Conservation (phyloP, 208 protist species). For the Tetramitus jugosus region DNA sequence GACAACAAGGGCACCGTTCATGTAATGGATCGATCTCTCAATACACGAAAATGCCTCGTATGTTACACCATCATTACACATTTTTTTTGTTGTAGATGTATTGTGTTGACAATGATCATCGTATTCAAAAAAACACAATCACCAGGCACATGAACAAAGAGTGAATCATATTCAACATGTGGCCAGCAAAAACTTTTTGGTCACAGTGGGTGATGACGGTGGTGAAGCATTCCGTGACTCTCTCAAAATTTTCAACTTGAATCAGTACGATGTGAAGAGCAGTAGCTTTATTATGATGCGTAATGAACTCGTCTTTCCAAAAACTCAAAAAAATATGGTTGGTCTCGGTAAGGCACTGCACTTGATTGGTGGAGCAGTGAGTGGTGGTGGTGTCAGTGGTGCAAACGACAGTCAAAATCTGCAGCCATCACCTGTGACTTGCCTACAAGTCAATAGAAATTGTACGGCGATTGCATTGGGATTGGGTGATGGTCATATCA, state of each 20-base stretch:
- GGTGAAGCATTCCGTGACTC: constrained; percentile 1
- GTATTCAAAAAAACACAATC: too few relatives aligned
- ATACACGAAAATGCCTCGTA: not conserved
- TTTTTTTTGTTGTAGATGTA: not conserved
- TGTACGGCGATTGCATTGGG: constrained; percentile 65
- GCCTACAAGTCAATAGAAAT: constrained; percentile 65
- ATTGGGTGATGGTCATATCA: constrained; percentile 64
- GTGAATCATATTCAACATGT: too few relatives aligned
- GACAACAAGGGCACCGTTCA: not conserved
- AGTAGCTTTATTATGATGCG: not conserved
- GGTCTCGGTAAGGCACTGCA: too few relatives aligned
- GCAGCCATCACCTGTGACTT: constrained; percentile 50
- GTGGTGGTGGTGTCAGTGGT: too few relatives aligned
- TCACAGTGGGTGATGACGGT: constrained; percentile 10
- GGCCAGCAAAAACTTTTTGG: too few relatives aligned
- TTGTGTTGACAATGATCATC: too few relatives aligned
- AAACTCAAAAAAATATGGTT: too few relatives aligned
- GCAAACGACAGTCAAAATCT: too few relatives aligned
- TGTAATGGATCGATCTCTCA: constrained; percentile 5
- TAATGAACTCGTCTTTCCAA: not conserved
- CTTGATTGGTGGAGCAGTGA: too few relatives aligned
- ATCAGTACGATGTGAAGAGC: not conserved
- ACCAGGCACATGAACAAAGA: too few relatives aligned
- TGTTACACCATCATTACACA: not conserved
- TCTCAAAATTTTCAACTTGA: not conserved